phyloP scores from a whole-genome alignment of 768 basidiomycete genomes.

The Suillus subaureus region DNA sequence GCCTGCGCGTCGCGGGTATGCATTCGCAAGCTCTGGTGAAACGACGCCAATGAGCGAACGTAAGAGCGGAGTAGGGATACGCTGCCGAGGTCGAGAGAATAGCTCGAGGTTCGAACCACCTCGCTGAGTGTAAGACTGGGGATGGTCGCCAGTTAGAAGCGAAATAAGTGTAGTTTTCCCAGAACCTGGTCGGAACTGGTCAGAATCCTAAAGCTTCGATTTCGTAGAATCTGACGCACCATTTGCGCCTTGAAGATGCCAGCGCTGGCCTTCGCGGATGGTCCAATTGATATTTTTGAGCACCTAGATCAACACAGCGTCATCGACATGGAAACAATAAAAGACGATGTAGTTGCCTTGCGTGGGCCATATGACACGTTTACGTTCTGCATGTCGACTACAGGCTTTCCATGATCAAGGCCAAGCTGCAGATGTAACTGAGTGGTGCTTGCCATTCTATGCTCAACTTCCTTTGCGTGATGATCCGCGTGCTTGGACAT shows the following conservation, averaged over 20 bases:
- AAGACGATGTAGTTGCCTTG: slow-evolving; percentile 41
- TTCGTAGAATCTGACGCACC: slow-evolving; percentile 48
- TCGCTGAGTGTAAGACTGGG: slow-evolving; percentile 84
- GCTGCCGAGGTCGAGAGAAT: slow-evolving; percentile 62
- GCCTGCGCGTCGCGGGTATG: slow-evolving; percentile 75
- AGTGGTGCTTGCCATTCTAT: not conserved
- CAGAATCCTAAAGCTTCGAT: not conserved
- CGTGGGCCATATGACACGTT: slow-evolving; percentile 71
- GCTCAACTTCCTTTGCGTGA: slow-evolving; percentile 3
- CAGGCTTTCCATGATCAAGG: slow-evolving; percentile 32
- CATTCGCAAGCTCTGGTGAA: slow-evolving; percentile 88
- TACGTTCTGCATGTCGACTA: slow-evolving; percentile 68
- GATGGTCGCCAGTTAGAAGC: slow-evolving; percentile 91
- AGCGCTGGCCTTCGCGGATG: slow-evolving; percentile 78
- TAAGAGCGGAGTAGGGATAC: slow-evolving; percentile 68
- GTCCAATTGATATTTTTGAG: slow-evolving; percentile 82
- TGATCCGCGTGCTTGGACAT: slow-evolving; percentile 29
- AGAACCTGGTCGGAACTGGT: slow-evolving; percentile 54
- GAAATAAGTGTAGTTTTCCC: slow-evolving; percentile 95
- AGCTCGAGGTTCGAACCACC: slow-evolving; percentile 48
- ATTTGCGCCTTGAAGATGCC: slow-evolving; percentile 90
- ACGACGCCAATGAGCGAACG: slow-evolving; percentile 74
- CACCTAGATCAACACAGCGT: slow-evolving; percentile 46
- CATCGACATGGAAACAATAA: not conserved
- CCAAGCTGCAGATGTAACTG: not conserved